Conservation (phyloP, 1,284 basidiomycete species). For the Crepidotus sp. region DNA sequence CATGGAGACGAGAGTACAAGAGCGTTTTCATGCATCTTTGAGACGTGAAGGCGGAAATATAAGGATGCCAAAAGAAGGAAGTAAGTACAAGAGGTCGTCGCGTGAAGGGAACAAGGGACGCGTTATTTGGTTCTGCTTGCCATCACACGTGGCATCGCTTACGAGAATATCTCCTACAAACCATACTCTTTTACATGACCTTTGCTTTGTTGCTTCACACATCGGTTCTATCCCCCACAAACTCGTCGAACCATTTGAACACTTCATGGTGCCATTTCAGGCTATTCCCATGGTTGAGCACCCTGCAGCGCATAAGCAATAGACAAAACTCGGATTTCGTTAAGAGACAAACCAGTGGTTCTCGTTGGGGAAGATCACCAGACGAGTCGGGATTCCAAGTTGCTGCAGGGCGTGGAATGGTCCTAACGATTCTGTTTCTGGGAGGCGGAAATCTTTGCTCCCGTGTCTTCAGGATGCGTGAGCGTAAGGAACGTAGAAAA, state of each 20-base stretch:
- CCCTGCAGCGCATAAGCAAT: conserved; percentile 22
- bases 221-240: conserved; percentile 19
- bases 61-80: conserved; percentile 10
- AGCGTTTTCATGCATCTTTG: not conserved
- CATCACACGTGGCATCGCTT: not conserved
- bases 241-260: conserved; percentile 78
- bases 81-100: no score
- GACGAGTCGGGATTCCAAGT: conserved; percentile 69
- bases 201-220: not conserved
- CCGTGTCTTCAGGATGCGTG: conserved; percentile 44
- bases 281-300: conserved; percentile 64
- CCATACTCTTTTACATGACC: no score
- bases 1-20: conserved; percentile 8
- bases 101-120: conserved; percentile 13
- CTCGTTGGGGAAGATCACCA: conserved; percentile 88
- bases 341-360: conserved; percentile 67
- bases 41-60: conserved; percentile 1
- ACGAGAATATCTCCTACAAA: no score
- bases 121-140: not conserved
- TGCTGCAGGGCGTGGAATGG: conserved; percentile 76
- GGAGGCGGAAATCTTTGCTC: conserved; percentile 78
- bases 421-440: conserved; percentile 76
- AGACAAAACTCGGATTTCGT: not conserved
- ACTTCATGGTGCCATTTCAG: conserved; percentile 63
- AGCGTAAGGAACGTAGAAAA: not conserved